These are phyloP conservation scores for Brassica hybrid DNA, from an alignment of 441 rosid genomes.

Conservation along the genomic window DNA sequence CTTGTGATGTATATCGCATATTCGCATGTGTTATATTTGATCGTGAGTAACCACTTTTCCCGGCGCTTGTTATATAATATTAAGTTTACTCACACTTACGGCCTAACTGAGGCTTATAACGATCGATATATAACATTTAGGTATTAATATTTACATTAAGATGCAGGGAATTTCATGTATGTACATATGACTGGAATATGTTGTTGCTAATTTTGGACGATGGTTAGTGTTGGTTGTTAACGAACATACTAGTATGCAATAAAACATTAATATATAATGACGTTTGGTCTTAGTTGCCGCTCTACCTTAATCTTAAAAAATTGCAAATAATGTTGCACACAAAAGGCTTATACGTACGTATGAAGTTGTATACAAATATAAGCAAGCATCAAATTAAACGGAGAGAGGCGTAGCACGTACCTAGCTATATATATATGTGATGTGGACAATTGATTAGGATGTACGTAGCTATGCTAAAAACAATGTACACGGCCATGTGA, in stretches of 20 bases:
- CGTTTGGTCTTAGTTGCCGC: not conserved
- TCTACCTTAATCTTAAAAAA: not conserved
- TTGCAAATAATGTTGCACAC: conserved; percentile 2
- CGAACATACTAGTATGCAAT: conserved; percentile 5
- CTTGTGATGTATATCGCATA: not conserved
- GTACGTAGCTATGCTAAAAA: conserved; percentile 32
- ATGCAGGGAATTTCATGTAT: conserved; percentile 4
- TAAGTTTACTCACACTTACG: not conserved
- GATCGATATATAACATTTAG: not conserved
- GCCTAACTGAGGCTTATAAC: not conserved
- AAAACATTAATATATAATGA: not conserved
- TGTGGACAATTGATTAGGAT: conserved; percentile 31
- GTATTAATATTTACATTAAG: not conserved
- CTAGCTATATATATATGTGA: conserved; percentile 29
- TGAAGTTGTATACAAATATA: conserved; percentile 27
- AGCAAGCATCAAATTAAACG: conserved; percentile 31
- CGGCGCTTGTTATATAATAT: conserved; percentile 31
- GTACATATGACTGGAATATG: not conserved
- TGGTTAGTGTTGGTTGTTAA: conserved; percentile 33
- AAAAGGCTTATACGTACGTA: conserved; percentile 29
- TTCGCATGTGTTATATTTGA: conserved; percentile 30
- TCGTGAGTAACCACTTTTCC: conserved; percentile 44
- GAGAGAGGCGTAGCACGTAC: conserved; percentile 3
- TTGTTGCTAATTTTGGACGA: conserved; percentile 8
- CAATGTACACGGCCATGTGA: conserved; percentile 42